These are phyloP conservation scores for Leptographium procerum DNA, from an alignment of 2,329 filamentous ascomycete genomes.

Conservation along the genomic window DNA sequence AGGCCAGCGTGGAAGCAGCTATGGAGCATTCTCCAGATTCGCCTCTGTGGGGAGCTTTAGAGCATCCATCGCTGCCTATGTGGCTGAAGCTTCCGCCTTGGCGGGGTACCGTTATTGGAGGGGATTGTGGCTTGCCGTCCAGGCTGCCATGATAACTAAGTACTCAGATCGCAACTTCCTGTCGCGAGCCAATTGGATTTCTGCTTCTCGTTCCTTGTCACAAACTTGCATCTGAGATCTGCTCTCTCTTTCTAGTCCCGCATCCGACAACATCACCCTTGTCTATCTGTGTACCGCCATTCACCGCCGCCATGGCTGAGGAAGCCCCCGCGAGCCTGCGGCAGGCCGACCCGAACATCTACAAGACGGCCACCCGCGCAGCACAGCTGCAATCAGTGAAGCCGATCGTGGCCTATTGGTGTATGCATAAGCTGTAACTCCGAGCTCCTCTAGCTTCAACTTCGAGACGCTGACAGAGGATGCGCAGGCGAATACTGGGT, in stretches of 20 bases:
- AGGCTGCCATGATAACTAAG: background rate
- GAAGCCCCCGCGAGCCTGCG: slow-evolving; percentile 62
- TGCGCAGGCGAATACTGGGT: slow-evolving; percentile 74
- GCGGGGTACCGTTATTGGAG: background rate
- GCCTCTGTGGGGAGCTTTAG: background rate
- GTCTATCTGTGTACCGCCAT: background rate
- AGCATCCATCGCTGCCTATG: background rate
- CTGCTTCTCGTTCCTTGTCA: background rate
- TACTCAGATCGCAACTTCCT: background rate
- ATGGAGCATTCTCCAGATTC: background rate
- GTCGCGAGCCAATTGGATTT: background rate
- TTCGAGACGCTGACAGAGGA: background rate
- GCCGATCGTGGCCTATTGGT: slow-evolving; percentile 90
- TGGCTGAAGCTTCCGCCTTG: background rate
- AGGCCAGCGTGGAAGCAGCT: slow-evolving; percentile 1
- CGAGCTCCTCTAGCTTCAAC: too few relatives aligned
- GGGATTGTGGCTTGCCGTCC: background rate
- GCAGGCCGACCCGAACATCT: slow-evolving; percentile 59
- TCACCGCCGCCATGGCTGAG: slow-evolving; percentile 49
- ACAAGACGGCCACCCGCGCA: slow-evolving; percentile 70
- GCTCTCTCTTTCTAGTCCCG: background rate
- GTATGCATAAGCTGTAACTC: slow-evolving; percentile 39
- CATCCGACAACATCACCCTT: too few relatives aligned
- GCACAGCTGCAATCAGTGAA: slow-evolving; percentile 74
- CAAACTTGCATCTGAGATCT: background rate